A percentile compares a stretch with the other conserved stretches of the same genome.
phyloP scores from a whole-genome alignment of 1,139 yeast species.

The Blastobotrys ciferrii region DNA sequence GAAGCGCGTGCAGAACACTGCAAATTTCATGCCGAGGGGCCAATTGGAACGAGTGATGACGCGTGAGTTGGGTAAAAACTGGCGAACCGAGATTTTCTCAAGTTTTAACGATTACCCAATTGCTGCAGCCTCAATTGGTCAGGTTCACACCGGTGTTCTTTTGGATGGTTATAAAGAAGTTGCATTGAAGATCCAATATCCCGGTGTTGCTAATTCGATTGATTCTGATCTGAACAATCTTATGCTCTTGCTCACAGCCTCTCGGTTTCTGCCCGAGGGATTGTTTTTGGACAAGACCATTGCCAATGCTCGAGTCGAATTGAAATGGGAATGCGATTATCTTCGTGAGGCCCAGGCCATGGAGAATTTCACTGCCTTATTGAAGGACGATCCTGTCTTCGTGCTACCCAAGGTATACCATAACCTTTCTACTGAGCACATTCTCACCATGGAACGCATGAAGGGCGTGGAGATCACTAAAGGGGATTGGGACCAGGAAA shows the following conservation, averaged over 20 bases:
- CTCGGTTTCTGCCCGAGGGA: conserved; percentile 86
- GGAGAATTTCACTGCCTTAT: conserved; percentile 60
- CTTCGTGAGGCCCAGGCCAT: conserved; percentile 82
- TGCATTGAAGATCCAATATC: conserved; percentile 96
- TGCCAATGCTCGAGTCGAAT: conserved; percentile 87
- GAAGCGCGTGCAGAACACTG: conserved; percentile 84
- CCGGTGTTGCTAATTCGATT: conserved; percentile 93
- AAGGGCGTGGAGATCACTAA: conserved; percentile 80
- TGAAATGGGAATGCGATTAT: conserved; percentile 98
- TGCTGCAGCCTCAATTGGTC: conserved; percentile 98
- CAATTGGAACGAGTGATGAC: conserved; percentile 79
- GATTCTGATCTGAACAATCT: conserved; percentile 91
- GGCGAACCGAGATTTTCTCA: conserved; percentile 69
- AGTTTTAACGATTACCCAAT: conserved; percentile 85
- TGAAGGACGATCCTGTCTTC: conserved; percentile 67
- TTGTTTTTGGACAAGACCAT: conserved; percentile 87
- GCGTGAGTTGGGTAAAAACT: conserved; percentile 68
- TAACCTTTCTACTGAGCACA: conserved; percentile 74
- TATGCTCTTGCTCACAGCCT: conserved; percentile 77
- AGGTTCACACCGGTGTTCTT: conserved; percentile 84
- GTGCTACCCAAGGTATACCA: conserved; percentile 80
- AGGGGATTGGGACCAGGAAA: conserved; percentile 70
- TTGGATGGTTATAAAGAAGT: conserved; percentile 56
- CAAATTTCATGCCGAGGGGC: conserved; percentile 93
- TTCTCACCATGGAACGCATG: conserved; percentile 88